Evolutionary conservation across 1,284 basidiomycete species (phyloP).

Genomic region (Microbotryomycetes sp.): DNA sequence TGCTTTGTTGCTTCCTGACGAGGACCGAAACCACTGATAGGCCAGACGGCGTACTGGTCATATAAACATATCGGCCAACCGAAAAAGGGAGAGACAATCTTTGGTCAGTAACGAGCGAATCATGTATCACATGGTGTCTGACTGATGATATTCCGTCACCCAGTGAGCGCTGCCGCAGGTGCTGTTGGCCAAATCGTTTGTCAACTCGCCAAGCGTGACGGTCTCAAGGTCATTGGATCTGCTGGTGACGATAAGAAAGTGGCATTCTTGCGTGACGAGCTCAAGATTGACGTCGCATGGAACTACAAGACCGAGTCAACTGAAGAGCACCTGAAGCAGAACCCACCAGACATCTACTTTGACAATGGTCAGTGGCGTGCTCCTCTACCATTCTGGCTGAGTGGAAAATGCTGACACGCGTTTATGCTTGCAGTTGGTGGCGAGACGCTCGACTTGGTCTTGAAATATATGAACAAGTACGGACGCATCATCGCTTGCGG

Average conservation of each 20-base stretch:
- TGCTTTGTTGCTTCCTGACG: background rate
- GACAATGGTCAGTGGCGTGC: conserved; percentile 43
- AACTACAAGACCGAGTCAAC: conserved; percentile 64
- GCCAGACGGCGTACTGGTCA: conserved; percentile 9
- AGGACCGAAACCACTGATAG: background rate
- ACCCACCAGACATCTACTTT: conserved; percentile 63
- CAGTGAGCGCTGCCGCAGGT: conserved; percentile 27
- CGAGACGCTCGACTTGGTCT: conserved; percentile 49
- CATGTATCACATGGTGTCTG: conserved; percentile 35
- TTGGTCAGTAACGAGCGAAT: conserved; percentile 54
- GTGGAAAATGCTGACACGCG: background rate
- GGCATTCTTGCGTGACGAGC: conserved; percentile 65
- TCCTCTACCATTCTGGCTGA: background rate
- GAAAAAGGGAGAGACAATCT: conserved; percentile 71
- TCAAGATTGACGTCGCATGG: conserved; percentile 73
- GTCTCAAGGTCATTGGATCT: conserved; percentile 68
- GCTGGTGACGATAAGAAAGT: conserved; percentile 58
- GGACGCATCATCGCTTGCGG: conserved; percentile 67
- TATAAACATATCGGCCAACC: conserved; percentile 67
- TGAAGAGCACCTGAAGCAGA: conserved; percentile 52
- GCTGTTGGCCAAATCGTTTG: conserved; percentile 35
- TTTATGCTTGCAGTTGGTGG: conserved; percentile 51
- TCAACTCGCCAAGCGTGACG: conserved; percentile 37
- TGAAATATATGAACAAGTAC: conserved; percentile 53
- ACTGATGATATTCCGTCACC: background rate